These are phyloP conservation scores for Solanum etuberosum DNA, from an alignment of 257 asterid genomes.

Conservation along the genomic window DNA sequence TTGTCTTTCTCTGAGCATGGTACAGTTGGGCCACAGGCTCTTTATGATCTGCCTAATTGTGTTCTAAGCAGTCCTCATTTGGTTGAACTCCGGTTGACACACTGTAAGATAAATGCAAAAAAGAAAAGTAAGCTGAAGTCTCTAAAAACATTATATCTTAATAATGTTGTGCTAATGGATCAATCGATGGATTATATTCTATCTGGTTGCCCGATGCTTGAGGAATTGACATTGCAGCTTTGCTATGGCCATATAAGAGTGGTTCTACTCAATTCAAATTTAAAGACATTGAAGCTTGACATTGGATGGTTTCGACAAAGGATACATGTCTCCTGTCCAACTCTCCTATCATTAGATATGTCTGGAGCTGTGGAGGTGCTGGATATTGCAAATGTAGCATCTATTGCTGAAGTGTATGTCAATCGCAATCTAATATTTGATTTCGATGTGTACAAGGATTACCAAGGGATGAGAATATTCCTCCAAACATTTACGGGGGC, in stretches of 20 bases:
- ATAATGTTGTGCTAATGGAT: background rate
- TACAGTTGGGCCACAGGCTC: background rate
- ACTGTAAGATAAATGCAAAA: conserved; percentile 2
- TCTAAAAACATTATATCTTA: conserved; percentile 2
- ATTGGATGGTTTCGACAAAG: background rate
- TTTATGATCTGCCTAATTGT: conserved; percentile 14
- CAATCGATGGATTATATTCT: background rate
- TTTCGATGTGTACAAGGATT: background rate
- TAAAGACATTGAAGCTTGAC: conserved; percentile 11
- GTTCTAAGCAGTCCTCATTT: conserved; percentile 10
- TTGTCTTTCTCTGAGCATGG: conserved; percentile 9
- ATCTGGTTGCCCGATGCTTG: conserved; percentile 15
- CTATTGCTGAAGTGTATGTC: conserved; percentile 5
- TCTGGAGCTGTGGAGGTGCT: background rate
- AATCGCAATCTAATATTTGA: background rate
- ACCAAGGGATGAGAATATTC: background rate
- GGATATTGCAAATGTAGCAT: background rate
- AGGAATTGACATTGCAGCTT: conserved; percentile 6
- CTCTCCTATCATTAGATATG: conserved; percentile 1
- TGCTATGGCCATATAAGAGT: conserved; percentile 7
- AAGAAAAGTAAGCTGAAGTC: conserved; percentile 1
- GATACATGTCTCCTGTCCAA: conserved; percentile 1
- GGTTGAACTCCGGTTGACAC: conserved; percentile 6
- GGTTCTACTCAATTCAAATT: background rate
- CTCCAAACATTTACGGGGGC: background rate